A percentile compares a stretch with the other conserved stretches of the same genome.
These are phyloP conservation scores for Moesziomyces aphidis DNA, from an alignment of 1,284 basidiomycete genomes.

Conservation along the genomic window DNA sequence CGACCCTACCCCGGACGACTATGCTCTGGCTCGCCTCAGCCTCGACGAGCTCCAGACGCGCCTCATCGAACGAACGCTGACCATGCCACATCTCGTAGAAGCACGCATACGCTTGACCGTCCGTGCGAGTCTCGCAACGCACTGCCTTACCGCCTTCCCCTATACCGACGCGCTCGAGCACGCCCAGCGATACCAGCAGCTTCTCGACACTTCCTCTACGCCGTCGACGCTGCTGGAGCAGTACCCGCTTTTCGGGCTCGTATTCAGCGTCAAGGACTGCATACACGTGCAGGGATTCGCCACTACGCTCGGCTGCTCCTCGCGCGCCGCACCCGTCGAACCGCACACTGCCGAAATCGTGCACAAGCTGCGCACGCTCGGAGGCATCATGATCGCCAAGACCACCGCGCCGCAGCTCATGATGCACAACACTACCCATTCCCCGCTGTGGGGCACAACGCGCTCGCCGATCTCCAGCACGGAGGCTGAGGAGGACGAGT, in stretches of 20 bases:
- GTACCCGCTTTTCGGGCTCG: conserved; percentile 30
- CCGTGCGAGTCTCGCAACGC: conserved; percentile 27
- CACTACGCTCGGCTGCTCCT: conserved; percentile 44
- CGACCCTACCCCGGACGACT: conserved; percentile 9
- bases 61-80: background rate
- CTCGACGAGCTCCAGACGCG: conserved; percentile 6
- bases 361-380: conserved; percentile 2
- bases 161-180: conserved; percentile 15
- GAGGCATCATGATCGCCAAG: conserved; percentile 53
- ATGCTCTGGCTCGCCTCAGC: conserved; percentile 2
- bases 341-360: conserved; percentile 12
- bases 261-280: conserved; percentile 56
- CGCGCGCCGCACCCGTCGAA: conserved; percentile 13
- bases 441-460: conserved; percentile 35
- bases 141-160: conserved; percentile 47
- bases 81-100: conserved; percentile 13
- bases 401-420: conserved; percentile 52
- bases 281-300: conserved; percentile 35
- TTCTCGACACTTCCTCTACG: background rate
- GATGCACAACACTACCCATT: conserved; percentile 43
- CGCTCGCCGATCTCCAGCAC: conserved; percentile 3
- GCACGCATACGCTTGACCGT: conserved; percentile 28
- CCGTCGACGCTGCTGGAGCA: conserved; percentile 1
- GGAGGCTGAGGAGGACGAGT: conserved; percentile 9
- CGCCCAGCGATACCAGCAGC: background rate